Conservation (phyloP, 371 early-diverging fungal genomes). For the Rhizomucor miehei region DNA sequence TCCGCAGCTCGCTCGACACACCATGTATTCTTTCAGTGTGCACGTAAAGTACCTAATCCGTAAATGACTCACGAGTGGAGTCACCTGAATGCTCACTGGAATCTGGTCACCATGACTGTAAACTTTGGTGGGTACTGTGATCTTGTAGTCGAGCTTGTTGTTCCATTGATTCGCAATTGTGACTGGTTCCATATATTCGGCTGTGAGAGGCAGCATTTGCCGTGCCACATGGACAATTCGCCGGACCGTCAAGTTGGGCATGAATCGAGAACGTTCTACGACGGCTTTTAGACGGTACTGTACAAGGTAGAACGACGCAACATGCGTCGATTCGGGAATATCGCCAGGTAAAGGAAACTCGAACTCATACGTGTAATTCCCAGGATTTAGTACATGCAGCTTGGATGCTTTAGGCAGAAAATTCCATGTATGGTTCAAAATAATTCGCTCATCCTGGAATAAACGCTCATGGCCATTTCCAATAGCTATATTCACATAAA, state of each 20-base stretch:
- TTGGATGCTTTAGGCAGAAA: conserved; percentile 29
- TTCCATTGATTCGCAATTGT: conserved; percentile 35
- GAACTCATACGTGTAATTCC: conserved; percentile 34
- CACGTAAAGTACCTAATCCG: conserved; percentile 31
- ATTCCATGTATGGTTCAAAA: conserved; percentile 33
- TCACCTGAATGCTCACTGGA: conserved; percentile 31
- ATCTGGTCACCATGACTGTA: conserved; percentile 38
- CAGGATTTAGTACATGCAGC: conserved; percentile 20
- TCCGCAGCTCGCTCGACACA: conserved; percentile 29
- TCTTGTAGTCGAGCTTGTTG: conserved; percentile 40
- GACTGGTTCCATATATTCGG: conserved; percentile 35
- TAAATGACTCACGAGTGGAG: conserved; percentile 25
- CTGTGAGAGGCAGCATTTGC: conserved; percentile 19
- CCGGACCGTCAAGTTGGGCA: conserved; percentile 22
- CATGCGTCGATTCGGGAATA: conserved; percentile 37
- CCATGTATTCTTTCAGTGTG: conserved; percentile 39
- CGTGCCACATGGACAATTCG: conserved; percentile 25
- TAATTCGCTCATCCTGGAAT: conserved; percentile 26
- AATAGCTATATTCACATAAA: conserved; percentile 13
- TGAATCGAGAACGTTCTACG: conserved; percentile 30
- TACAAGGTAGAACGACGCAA: conserved; percentile 31
- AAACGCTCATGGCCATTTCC: conserved; percentile 34
- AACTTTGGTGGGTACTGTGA: conserved; percentile 34
- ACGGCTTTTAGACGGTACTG: conserved; percentile 39
- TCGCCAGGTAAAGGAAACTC: conserved; percentile 37